Percentiles rank a stretch among this genome's conserved stretches.
Conservation (phyloP, 2,329 filamentous ascomycete species). For the Helotiales sp. region DNA sequence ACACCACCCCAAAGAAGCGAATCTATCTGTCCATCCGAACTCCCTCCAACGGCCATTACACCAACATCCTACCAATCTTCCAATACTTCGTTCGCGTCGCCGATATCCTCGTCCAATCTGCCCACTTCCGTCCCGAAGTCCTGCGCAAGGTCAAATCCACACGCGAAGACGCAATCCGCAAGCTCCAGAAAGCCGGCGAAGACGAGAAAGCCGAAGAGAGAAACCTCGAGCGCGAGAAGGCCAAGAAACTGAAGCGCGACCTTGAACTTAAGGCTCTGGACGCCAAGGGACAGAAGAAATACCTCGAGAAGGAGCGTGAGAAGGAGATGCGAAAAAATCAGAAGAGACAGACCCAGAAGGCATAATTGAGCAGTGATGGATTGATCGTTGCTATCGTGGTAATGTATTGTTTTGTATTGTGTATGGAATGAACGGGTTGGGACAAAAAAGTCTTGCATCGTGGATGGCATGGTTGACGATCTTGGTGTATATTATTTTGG, state of each 20-base stretch:
- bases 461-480: not conserved
- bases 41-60: constrained; percentile 68
- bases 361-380: constrained; percentile 2
- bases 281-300: constrained; percentile 86
- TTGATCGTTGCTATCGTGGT: not conserved
- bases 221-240: constrained; percentile 70
- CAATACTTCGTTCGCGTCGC: constrained; percentile 82
- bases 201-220: constrained; percentile 82
- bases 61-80: constrained; percentile 74
- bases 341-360: constrained; percentile 61
- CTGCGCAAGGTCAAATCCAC: constrained; percentile 79
- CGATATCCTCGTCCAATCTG: constrained; percentile 76
- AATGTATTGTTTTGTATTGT: constrained; percentile 9
- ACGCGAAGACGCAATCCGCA: constrained; percentile 79
- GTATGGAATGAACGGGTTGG: not conserved
- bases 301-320: constrained; percentile 78
- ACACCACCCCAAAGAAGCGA: constrained; percentile 84
- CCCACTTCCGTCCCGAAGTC: constrained; percentile 90
- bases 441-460: constrained; percentile 10
- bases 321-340: constrained; percentile 68
- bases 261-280: constrained; percentile 76
- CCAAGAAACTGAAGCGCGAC: constrained; percentile 90
- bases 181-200: constrained; percentile 80
- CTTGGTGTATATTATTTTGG: constrained; percentile 10
- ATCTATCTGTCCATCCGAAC: constrained; percentile 76